Conservation (phyloP, 176 grass and related monocot genomes). For the Stipa capillata region DNA sequence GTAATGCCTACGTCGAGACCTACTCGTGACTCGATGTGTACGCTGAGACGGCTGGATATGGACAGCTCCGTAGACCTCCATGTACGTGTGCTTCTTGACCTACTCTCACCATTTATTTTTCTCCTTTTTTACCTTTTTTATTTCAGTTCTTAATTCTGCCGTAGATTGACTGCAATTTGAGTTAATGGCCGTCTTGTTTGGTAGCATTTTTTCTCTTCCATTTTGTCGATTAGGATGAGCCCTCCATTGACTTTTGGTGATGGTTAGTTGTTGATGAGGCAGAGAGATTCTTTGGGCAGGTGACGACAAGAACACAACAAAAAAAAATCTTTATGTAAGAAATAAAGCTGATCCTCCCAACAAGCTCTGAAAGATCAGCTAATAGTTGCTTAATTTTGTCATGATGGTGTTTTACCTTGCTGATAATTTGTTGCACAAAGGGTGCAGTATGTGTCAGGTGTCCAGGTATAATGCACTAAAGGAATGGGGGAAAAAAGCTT, state of each 20-base stretch:
- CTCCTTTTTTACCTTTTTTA: neutral
- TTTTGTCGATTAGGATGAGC: neutral
- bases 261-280: neutral
- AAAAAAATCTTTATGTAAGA: neutral
- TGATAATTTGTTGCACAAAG: neutral
- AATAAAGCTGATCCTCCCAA: conserved; percentile 4
- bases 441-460: conserved; percentile 15
- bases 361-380: neutral
- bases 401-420: conserved; percentile 17
- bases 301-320: neutral
- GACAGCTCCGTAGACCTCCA: conserved; percentile 22
- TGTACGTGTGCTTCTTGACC: neutral
- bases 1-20: neutral
- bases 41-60: neutral
- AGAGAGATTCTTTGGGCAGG: conserved; percentile 24
- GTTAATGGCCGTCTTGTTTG: neutral
- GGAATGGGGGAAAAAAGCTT: neutral
- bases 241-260: conserved; percentile 5
- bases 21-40: neutral
- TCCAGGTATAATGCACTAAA: neutral
- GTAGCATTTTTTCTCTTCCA: neutral
- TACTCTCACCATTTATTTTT: neutral
- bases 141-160: neutral
- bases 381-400: conserved; percentile 15
- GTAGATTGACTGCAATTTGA: neutral